Conservation (phyloP, 495 filamentous ascomycete species). For the Emericellopsis terricola region DNA sequence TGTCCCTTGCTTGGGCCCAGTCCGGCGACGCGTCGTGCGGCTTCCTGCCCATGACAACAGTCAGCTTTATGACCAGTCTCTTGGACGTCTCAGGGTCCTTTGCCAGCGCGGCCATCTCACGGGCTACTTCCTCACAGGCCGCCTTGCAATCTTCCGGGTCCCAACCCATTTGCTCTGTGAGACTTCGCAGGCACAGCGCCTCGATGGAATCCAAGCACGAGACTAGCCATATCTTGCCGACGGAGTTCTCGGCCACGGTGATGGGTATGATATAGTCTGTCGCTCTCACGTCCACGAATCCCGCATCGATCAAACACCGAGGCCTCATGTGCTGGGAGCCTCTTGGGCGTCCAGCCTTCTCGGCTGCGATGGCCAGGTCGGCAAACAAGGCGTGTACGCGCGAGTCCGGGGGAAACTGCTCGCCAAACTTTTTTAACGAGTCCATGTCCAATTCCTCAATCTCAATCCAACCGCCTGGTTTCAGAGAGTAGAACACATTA, state of each 20-base stretch:
- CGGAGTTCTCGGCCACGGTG: constrained; percentile 31
- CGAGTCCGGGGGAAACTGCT: constrained; percentile 21
- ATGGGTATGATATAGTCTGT: constrained; percentile 41
- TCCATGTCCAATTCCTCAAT: constrained; percentile 35
- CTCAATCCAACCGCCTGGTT: constrained; percentile 49
- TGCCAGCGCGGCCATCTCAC: constrained; percentile 32
- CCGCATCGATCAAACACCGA: constrained; percentile 29
- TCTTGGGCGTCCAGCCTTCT: constrained; percentile 25
- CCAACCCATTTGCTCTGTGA: constrained; percentile 43
- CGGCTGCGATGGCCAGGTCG: constrained; percentile 22
- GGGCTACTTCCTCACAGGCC: constrained; percentile 33
- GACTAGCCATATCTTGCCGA: constrained; percentile 50
- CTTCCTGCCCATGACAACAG: constrained; percentile 38
- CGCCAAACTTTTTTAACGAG: constrained; percentile 16
- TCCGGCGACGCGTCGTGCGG: constrained; percentile 12
- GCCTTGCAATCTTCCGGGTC: constrained; percentile 31
- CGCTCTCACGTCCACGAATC: constrained; percentile 42
- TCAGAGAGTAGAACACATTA: constrained; percentile 40
- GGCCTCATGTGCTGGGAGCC: constrained; percentile 36
- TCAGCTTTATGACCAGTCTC: constrained; percentile 25
- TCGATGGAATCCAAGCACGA: constrained; percentile 47
- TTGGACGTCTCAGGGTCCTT: constrained; percentile 19
- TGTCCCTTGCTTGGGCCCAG: no score
- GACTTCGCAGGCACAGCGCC: constrained; percentile 34
- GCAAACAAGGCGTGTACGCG: constrained; percentile 13